Evolutionary conservation across 1,284 basidiomycete species (phyloP), one percentile per base, ranked within the genome.

Genomic region (Irpex rosettiformis): DNA sequence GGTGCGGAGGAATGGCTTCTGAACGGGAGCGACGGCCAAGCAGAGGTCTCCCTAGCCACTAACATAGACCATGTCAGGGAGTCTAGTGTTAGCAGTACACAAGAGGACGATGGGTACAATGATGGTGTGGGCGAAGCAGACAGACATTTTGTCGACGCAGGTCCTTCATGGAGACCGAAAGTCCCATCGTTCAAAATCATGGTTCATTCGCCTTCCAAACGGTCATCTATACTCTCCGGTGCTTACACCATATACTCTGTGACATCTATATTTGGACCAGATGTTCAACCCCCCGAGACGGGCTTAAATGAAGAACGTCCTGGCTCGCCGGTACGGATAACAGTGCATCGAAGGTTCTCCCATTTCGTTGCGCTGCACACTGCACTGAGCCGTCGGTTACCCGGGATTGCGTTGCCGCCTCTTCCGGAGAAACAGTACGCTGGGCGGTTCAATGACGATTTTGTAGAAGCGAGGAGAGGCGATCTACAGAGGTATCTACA

Each of bases 351-450:
- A 13, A 84, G 93, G 8, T 95, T 91, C 73, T 93, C 90, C 1
- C 90, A 94, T 61, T 95, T 95, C 65, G 84, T 88, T 21, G 81
- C 88, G 60, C 78, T 94, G 24, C 87, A 92, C 63, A 84, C 86
- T 1, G 82, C 86, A 2, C 73, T 94, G 42, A 75, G 79, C 27
- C 76, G 83, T 30, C 79, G 84, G 4, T 80, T 91, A 6, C 88
- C 91, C 6, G 89, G 89, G 0, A 82, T 94, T 40, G 85, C 86
- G 1, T 76, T 94, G 1, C 91, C 92, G 0, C 88, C 91, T 0
- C 77, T 94, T 2, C 93, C 93, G 0, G 88, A 91, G 70, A 92
- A 94, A 69, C 87, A 91, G 65, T 91, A 93, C 64, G 79, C 89
- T 0, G 90, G 89, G 0, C 77, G 91, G 3, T 93, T 94, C 70